phyloP scores from a whole-genome alignment of 2,329 filamentous ascomycete genomes.

The Colletotrichum orchidophilum region DNA sequence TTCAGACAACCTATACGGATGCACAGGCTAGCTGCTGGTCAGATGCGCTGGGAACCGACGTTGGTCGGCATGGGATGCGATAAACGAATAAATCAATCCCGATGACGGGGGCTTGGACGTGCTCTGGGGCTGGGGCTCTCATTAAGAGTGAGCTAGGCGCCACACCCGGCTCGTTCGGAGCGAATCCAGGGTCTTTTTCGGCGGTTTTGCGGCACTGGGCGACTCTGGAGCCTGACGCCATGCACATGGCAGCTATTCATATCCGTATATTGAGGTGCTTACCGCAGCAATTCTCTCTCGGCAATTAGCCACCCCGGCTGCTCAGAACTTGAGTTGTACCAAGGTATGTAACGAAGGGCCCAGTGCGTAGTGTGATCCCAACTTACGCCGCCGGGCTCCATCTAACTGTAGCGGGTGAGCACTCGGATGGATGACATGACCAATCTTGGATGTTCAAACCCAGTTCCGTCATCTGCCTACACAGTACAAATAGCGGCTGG shows the following conservation, averaged over 20 bases:
- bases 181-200: conserved; percentile 30
- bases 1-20: not conserved
- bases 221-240: conserved; percentile 15
- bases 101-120: not conserved
- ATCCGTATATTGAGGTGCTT: not conserved
- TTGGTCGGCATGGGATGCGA: conserved; percentile 6
- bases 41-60: not conserved
- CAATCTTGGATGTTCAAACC: conserved; percentile 6
- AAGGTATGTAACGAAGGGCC: too few species aligned
- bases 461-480: not conserved
- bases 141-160: not conserved
- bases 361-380: conserved; percentile 8
- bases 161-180: conserved; percentile 25
- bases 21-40: not conserved
- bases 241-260: conserved; percentile 12
- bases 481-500: not conserved
- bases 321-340: not conserved
- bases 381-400: not conserved
- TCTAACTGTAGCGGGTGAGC: not conserved
- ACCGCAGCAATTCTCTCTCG: not conserved
- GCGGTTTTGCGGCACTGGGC: conserved; percentile 6
- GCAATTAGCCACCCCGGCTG: not conserved
- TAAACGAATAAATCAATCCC: not conserved
- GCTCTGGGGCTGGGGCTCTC: not conserved
- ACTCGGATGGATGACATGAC: not conserved